Evolutionary conservation across 495 filamentous ascomycete genomes (phyloP), one percentile per base, ranked within the genome.

Genomic region (Penicillium manginii): DNA sequence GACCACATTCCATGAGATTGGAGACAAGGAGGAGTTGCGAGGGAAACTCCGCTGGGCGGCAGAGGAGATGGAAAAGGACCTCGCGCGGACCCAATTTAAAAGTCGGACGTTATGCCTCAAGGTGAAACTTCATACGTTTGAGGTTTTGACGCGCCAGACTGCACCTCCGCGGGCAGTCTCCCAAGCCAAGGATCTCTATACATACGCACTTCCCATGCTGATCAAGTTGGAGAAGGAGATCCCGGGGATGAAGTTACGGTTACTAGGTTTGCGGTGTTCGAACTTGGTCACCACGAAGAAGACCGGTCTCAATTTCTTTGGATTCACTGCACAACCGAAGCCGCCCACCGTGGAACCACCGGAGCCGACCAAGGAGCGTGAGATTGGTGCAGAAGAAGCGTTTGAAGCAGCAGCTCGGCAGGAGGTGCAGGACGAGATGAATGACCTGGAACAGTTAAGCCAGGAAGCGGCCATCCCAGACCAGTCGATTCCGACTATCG

Each of bases 101-200:
- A 93, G 93, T 5, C 86, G 93, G 6, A 98, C 96, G 1, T 73
- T 98, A 3, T 88, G 90, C 21, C 71, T 99, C 18, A 99, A 99
- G 72, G 83, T 97, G 49, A 99, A 99, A 69, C 78, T 98, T 11
- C 91, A 96, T 64, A 96, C 91, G 0, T 99, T 92, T 64, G 91
- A 97, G 70, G 93, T 98, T 10, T 77, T 91, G 17, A 94, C 92
- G 0, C 78, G 94, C 35, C 94, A 98, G 68, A 82, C 83, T 12
- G 81, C 88, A 37, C 84, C 88, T 10, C 85, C 90, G 2, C 87
- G 88, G 62, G 86, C 91, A 0, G 81, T 97, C 6, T 81, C 70
- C 29, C 73, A 79, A 1, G 88, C 90, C 0, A 89, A 96, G 42
- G 94, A 98, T 60, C 73, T 98, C 14, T 99, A 93, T 69, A 83